phyloP scores from a whole-genome alignment of 225 moss, liverwort and hornwort species.

The Marchantia polymorpha region DNA sequence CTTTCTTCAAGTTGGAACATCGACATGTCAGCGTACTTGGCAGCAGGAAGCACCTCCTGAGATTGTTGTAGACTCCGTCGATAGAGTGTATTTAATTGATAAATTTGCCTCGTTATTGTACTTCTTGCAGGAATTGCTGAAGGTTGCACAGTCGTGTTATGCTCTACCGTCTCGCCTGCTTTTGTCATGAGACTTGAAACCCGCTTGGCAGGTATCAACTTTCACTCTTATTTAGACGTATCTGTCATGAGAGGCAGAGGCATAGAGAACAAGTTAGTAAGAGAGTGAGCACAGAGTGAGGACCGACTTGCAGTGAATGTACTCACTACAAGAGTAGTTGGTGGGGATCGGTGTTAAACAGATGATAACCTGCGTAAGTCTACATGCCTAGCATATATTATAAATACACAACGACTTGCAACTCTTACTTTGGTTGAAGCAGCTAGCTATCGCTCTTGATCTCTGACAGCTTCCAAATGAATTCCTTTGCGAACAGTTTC shows the following conservation, averaged over 20 bases:
- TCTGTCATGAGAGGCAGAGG: no score
- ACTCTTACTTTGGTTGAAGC: background rate
- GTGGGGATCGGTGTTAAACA: no score
- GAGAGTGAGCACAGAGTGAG: no score
- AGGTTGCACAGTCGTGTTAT: slow-evolving; percentile 70
- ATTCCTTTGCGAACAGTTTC: background rate
- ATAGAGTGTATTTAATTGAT: background rate
- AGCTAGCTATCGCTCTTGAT: no score
- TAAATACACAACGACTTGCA: no score
- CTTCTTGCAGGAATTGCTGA: slow-evolving; percentile 57
- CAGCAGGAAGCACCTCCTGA: background rate
- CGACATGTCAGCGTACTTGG: background rate
- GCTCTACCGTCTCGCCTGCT: slow-evolving; percentile 89
- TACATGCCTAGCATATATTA: no score
- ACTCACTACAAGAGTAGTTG: no score
- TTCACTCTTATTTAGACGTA: background rate
- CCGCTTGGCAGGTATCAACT: slow-evolving; percentile 55
- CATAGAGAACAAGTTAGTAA: no score
- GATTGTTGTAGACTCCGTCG: background rate
- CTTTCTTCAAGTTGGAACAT: background rate
- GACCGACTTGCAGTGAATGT: no score
- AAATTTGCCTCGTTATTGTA: background rate
- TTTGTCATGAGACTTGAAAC: slow-evolving; percentile 70
- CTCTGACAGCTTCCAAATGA: no score
- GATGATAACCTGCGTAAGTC: no score